These are phyloP conservation scores for Citrullus colocynthis DNA, from an alignment of 306 rosid species.

Conservation along the genomic window DNA sequence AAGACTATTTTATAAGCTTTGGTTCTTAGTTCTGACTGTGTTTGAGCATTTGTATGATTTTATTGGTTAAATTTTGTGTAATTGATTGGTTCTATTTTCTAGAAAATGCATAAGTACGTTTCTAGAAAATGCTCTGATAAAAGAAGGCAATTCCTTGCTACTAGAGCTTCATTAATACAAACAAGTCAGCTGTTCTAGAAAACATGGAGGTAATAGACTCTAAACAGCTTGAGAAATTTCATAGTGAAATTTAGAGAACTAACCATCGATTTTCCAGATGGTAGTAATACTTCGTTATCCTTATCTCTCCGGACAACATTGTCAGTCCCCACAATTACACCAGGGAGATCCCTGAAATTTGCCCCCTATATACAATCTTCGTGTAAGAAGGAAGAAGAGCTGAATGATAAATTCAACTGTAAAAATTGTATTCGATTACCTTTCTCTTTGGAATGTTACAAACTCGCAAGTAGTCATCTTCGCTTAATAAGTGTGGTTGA, in stretches of 20 bases:
- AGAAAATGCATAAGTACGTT: too few relatives aligned
- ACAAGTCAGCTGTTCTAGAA: neutral
- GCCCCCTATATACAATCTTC: slow-evolving; percentile 52
- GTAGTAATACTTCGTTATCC: slow-evolving; percentile 26
- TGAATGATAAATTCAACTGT: slow-evolving; percentile 12
- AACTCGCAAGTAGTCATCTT: slow-evolving; percentile 66
- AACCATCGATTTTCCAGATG: slow-evolving; percentile 84
- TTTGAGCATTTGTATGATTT: neutral
- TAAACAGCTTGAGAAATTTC: neutral
- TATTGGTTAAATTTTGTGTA: neutral
- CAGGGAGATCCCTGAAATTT: slow-evolving; percentile 88
- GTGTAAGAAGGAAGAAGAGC: slow-evolving; percentile 10
- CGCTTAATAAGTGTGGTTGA: slow-evolving; percentile 31
- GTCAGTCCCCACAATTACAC: slow-evolving; percentile 66
- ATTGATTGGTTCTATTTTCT: neutral
- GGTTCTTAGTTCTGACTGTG: neutral
- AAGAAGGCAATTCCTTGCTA: neutral
- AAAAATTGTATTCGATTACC: slow-evolving; percentile 24
- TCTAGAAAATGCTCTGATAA: too few relatives aligned
- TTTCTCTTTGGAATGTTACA: slow-evolving; percentile 84
- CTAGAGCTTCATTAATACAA: neutral
- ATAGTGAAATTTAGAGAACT: slow-evolving; percentile 11
- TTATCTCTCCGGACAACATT: slow-evolving; percentile 70
- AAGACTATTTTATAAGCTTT: neutral
- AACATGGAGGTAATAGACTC: neutral